Conservation (phyloP, 805 yeast species). For the Soucietia sequanensis region DNA sequence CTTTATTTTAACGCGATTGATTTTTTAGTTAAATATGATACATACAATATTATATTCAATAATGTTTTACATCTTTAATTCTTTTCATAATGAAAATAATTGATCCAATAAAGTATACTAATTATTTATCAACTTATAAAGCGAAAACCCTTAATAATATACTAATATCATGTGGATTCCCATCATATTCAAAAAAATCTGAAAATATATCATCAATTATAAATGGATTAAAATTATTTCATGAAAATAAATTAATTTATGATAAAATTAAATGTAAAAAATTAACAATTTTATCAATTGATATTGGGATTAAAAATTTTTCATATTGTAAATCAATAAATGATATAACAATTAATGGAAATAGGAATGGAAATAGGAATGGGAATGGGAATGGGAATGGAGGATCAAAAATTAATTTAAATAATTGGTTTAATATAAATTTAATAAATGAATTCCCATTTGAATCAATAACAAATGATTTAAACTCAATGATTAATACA, state of each 20-base stretch:
- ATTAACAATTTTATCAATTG: constrained; percentile 27
- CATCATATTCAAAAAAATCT: constrained; percentile 14
- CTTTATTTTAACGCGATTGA: too few species aligned
- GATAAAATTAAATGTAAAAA: constrained; percentile 2
- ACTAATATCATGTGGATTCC: constrained; percentile 18
- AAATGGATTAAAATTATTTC: constrained; percentile 8
- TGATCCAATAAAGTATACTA: not conserved
- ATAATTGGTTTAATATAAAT: constrained; percentile 27
- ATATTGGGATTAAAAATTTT: constrained; percentile 43
- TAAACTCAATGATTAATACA: constrained; percentile 19
- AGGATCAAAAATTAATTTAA: not conserved
- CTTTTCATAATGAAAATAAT: too few species aligned
- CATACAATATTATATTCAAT: too few species aligned
- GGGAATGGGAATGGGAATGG: constrained; percentile 4
- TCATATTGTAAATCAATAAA: constrained; percentile 28
- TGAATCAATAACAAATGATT: constrained; percentile 5
- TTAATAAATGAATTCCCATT: constrained; percentile 17
- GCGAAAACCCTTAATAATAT: not conserved
- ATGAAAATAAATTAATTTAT: not conserved
- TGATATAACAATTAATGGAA: constrained; percentile 4
- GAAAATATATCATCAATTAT: constrained; percentile 10
- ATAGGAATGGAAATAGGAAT: not conserved
- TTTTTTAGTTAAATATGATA: too few species aligned
- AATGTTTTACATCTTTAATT: too few species aligned
- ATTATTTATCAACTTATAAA: not conserved